Base-by-base conservation (phyloP, 208 protist genomes). In the Leishmania tarentolae region DNA sequence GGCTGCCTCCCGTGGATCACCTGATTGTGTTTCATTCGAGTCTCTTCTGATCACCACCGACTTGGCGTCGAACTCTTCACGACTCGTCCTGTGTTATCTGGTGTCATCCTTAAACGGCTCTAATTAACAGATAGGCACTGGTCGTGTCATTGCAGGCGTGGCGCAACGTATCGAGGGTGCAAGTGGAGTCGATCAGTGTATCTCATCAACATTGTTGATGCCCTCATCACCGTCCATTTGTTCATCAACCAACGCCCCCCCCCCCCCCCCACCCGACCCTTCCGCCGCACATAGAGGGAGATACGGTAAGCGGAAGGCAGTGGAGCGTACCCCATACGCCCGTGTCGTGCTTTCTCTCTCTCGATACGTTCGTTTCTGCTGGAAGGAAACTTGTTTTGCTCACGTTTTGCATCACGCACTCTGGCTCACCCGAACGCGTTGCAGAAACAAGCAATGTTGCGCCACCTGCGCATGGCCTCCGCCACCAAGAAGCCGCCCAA, bases 391-490 rank as follows among this genome's bases (percentile, higher is more conserved):
- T 21, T 57, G 11, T 3, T 75, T 31, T 24, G 0, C 52, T 75
- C 57, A 17, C 21, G 17, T 42, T 24, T 8, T 0, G 47, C 28
- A 11, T 61, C 31, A 46, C 72, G 40, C n/a, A n/a, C 50, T 31
- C 31, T 44, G 5, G 17, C n/a, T 46, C 50, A 59, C 56, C 13
- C 56, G 46, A 56, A 7, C n/a, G 31, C 53, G 2, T 21, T 50
- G 74, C 15, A 6, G 53, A 4, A 9, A 44, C 28, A 6, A 31
- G 28, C 24, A 7, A 93, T 93, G 90, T 70, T 93, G 46, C 90
- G 90, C 3, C 84, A 93, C 68, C 74, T 93, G 50, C 90, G 86
- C 61, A 91, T 93, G 82, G 86, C 81, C 3, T 72, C 85, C 19
- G 42, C 82, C 44, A 76, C 81, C 13, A 79, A 71, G 53, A 75